Base-by-base conservation (phyloP, 2,329 filamentous ascomycete species). In the Tolypocladium inflatum region DNA sequence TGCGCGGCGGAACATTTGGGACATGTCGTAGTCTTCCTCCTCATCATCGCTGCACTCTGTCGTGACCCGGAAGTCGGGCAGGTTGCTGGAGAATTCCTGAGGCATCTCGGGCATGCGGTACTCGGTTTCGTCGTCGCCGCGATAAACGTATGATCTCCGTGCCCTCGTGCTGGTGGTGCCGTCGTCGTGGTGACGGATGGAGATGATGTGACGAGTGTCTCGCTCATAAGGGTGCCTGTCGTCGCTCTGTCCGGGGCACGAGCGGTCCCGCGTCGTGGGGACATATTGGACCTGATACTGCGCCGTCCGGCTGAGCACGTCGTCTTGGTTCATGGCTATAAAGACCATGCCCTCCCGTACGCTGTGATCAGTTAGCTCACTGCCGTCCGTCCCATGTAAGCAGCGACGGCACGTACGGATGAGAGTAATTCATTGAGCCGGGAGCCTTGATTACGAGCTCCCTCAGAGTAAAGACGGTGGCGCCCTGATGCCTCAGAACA, bases 311-410 rank as follows among this genome's bases (percentile, higher is more conserved):
- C 79, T 82, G 50, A 94, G 74, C 1, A 94, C 76, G 60, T 94
- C 87, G 63, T 95, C 86, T 42, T 86, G 83, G 45, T 85, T 82
- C 92, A 97, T 96, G 52, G 90, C 84, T 35, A 97, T 81, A 68
- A 97, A 97, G 1, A 97, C 83, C 81, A 97, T 87, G 51, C 94
- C 93, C 79, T 96, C 89, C 72, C 93, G 87, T 56, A 96, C 87
- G 57, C 90, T 93, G 69, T 58, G 30, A 52, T 8, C 19, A 37
- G 19, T 52, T 15, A 52, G 30, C 48, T 2, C 11, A 21, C 10
- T 13, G 26, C 21, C 10, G 17, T 37, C 2, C 4, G n/a, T n/a
- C 26, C 1, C 10, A 15, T 21, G 48, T 53, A 61, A 58, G 58
- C 56, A 61, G 58, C 26, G 19, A 41, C 50, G 52, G 50, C 48